These are phyloP conservation scores for Leccinum arenicola DNA, from an alignment of 768 basidiomycete genomes.

Conservation along the genomic window DNA sequence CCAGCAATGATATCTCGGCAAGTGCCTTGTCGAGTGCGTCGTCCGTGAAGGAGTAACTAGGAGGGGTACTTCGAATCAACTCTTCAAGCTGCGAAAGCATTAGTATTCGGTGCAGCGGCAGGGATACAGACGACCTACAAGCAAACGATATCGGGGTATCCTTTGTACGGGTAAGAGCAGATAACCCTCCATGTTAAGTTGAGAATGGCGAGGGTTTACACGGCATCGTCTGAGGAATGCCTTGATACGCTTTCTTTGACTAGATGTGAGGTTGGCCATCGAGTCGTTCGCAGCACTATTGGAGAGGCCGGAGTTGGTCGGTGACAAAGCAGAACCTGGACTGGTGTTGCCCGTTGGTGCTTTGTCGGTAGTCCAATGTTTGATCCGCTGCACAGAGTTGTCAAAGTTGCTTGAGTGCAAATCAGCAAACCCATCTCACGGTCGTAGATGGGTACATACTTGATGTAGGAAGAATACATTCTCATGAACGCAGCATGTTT, in stretches of 20 bases:
- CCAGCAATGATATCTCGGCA: constrained; percentile 82
- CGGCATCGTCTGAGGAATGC: constrained; percentile 88
- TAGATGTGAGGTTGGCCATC: constrained; percentile 60
- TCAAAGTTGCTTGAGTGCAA: constrained; percentile 77
- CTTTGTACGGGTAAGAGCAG: constrained; percentile 93
- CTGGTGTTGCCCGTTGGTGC: constrained; percentile 36
- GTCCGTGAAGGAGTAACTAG: constrained; percentile 67
- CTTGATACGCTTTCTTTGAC: constrained; percentile 87
- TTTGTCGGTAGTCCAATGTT: constrained; percentile 75
- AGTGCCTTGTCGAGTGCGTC: constrained; percentile 86
- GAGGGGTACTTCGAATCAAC: constrained; percentile 81
- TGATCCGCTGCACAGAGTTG: constrained; percentile 83
- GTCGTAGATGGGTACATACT: constrained; percentile 50
- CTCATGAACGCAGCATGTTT: constrained; percentile 97
- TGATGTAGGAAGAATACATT: constrained; percentile 99
- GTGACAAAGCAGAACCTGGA: constrained; percentile 40
- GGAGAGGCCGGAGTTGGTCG: constrained; percentile 55
- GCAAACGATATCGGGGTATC: constrained; percentile 92
- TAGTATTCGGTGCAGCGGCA: not conserved
- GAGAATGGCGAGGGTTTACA: constrained; percentile 85
- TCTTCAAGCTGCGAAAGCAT: constrained; percentile 63
- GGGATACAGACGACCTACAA: constrained; percentile 53
- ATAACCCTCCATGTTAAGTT: constrained; percentile 92
- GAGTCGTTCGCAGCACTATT: constrained; percentile 43
- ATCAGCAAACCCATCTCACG: constrained; percentile 11